Base-by-base conservation (phyloP, 495 filamentous ascomycete species). In the Penicillium roqueforti region DNA sequence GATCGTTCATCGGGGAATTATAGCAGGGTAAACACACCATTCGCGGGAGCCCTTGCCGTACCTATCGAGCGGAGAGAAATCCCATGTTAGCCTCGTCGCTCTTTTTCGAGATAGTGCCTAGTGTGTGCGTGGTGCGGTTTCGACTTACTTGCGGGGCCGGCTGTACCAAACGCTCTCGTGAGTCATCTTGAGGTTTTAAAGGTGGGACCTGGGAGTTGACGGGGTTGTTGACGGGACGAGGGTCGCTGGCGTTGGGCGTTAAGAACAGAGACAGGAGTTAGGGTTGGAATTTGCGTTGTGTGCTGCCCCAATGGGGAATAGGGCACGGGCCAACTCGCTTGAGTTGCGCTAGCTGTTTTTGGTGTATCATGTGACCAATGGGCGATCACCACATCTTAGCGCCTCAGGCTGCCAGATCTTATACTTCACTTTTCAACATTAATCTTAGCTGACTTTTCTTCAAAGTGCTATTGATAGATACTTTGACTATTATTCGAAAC, bases 121-220 rank as follows among this genome's bases (percentile, higher is more conserved):
- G 14, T 28, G 47, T 47, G 29, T 52, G 40, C 37, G 40, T 49
- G 37, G 45, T 36, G 32, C 32, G n/a, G 34, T 46, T 43, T 60
- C 34, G 60, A 63, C 73, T 70, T 92, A 96, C 72, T 75, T 87
- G 77, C 92, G 88, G 62, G 93, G 93, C 72, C 93, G 91, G 73
- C 90, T 95, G 87, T 92, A 95, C 93, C 93, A 98, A 79, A 98
- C 91, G 63, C 87, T 89, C 81, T 97, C 93, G 91, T 98, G 91
- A 84, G 92, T 92, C 92, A 96, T 96, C 68, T 89, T 82, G 73
- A 69, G 63, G 64, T 55, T 62, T 66, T 64, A 66, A 62, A 68
- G 66, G 59, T 57, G 61, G 67, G 67, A 62, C 60, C 61, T 63
- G 61, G 63, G 60, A 59, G 63, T 69, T 67, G 65, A 69, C 66